Evolutionary conservation across 1,284 basidiomycete species (phyloP), one percentile per base, ranked within the genome.

Genomic region (Marasmius tenuissimus): DNA sequence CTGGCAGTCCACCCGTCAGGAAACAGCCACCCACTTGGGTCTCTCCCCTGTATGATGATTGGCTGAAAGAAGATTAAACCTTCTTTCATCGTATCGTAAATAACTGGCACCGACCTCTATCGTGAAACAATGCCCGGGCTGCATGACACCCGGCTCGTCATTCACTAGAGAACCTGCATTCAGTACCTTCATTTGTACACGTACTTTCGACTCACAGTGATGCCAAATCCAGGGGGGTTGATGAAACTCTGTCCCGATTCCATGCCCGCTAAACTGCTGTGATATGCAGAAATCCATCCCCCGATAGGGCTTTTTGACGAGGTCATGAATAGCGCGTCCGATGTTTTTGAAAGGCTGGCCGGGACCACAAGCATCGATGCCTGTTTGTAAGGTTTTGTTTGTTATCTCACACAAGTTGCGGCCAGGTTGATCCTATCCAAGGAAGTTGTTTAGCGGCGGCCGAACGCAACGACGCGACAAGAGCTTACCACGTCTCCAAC

Each of bases 1-100:
- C 91, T 89, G 39, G 89, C 86, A 3, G 93, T 94, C 94, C 94
- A 96, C 35, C 91, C 93, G 71, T 96, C 94, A 3, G 91, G 92
- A 72, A 92, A 95, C 62, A 93, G 84, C 83, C 87, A 89, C 0
- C 85, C 85, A 18, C 76, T 73, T 0, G 91, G 80, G 60, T 90
- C 80, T 1, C 73, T 74, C 4, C 93, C 93, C 75, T 94, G 89
- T 4, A 95, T 82, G 27, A 96, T 78, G 50, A 83, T 82, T 4
- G 94, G 94, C 87, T 95, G 62, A 9, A 45, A 16, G n/a, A 27
- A 34, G 53, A 48, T 48, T 10, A 22, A 20, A 8, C 12, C 14
- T 16, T 33, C 34, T 22, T 27, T 18, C 14, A 7, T 39, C 58
- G 40, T 40, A 56, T 42, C 50, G 16, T 27, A 37, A 5, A 6